Conservation (phyloP, 2,329 filamentous ascomycete genomes). For the Corniculantispora saksenae region DNA sequence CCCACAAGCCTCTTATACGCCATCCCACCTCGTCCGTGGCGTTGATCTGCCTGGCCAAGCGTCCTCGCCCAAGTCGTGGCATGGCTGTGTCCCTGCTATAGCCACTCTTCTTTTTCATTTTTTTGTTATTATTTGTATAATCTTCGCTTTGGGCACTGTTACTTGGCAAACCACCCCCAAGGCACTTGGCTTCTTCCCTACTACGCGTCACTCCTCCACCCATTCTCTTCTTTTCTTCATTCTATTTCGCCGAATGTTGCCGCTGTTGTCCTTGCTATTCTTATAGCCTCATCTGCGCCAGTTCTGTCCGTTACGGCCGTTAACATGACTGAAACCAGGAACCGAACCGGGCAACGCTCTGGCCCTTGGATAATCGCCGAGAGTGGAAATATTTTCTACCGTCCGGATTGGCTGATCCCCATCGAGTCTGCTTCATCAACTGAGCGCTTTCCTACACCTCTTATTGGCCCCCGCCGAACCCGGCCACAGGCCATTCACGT, state of each 20-base stretch:
- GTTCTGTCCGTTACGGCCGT: not conserved
- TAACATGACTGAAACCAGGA: conserved; percentile 11
- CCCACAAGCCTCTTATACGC: not conserved
- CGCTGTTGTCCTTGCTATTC: not conserved
- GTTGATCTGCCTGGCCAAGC: not conserved
- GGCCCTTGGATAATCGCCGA: conserved; percentile 27
- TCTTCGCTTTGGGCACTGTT: not conserved
- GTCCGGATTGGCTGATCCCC: conserved; percentile 24
- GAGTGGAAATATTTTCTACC: conserved; percentile 33
- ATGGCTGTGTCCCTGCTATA: not conserved
- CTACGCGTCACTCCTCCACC: not conserved
- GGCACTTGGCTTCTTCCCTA: not conserved
- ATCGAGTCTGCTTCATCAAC: conserved; percentile 9
- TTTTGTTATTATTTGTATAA: too few species aligned
- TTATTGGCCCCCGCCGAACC: conserved; percentile 41
- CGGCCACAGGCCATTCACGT: conserved; percentile 46
- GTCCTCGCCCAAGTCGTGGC: not conserved
- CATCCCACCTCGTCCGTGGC: not conserved
- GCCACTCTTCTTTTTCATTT: not conserved
- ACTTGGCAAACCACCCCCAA: not conserved
- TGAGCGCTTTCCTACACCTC: conserved; percentile 35
- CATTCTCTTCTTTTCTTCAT: not conserved
- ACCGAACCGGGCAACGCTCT: not conserved
- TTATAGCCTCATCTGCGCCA: not conserved
- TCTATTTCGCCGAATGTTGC: not conserved